Base-by-base conservation (phyloP, 1,284 basidiomycete species). In the Xerocomus minutiporus region DNA sequence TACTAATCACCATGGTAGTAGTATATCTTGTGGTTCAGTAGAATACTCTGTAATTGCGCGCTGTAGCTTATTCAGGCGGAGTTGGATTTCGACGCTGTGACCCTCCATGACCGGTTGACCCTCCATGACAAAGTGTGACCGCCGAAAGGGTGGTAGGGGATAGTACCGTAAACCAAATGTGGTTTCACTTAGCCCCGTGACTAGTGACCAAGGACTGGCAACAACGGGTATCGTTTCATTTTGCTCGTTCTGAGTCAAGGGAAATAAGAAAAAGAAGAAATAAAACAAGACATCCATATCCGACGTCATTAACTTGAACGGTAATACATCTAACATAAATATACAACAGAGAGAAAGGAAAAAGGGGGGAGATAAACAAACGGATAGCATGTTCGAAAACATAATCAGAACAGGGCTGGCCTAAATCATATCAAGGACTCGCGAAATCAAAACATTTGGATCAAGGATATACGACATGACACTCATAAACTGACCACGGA, bases 321-420 rank as follows among this genome's bases (percentile, higher is more conserved):
- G 9, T 43, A 51, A 49, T 53, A 59, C 55, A 62, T 47, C 46
- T 51, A 60, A 39, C 41, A 54, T 65, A 62, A 55, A 53, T 64
- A 51, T 46, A 65, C 48, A 52, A 44, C 51, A 54, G 17, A 23
- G 41, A 28, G 35, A 52, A 51, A 49, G 4, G 15, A 20, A 13
- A 39, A 43, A 45, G 25, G 32, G 2, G 3, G 9, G 17, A 4
- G 4, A 45, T 38, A 48, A 51, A 57, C 36, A 52, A 40, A 55
- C 51, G n/a, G 40, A 61, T 51, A 65, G 52, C 60, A 52, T 55
- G 47, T 44, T 39, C 34, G 36, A 59, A 23, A 56, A 54, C 58
- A 57, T 13, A 28, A 42, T 52, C 46, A 53, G n/a, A 59, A 61
- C 47, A 47, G 59, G 46, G 1, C 38, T 42, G 26, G 48, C 46